phyloP scores from a whole-genome alignment of 2,329 filamentous ascomycete genomes.

The Thermothelomyces thermophilus region DNA sequence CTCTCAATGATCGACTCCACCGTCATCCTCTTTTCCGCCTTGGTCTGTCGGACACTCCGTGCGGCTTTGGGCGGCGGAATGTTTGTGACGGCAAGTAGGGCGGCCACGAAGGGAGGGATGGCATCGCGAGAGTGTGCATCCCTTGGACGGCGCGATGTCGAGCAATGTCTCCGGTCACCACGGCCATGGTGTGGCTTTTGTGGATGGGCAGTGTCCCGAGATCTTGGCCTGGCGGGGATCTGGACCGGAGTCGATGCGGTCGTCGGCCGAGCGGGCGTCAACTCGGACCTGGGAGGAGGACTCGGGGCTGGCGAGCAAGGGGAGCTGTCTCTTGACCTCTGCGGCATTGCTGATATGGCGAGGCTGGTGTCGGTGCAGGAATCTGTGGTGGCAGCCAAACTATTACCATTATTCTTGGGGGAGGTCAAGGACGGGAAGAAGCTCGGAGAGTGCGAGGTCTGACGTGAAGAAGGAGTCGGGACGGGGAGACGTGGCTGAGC shows the following conservation, averaged over 20 bases:
- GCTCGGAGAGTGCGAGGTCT: conserved; percentile 15
- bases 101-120: conserved; percentile 53
- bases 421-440: conserved; percentile 9
- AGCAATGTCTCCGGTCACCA: conserved; percentile 32
- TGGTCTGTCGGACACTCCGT: conserved; percentile 29
- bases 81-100: conserved; percentile 54
- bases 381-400: conserved; percentile 10
- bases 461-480: conserved; percentile 9
- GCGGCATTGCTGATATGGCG: conserved; percentile 25
- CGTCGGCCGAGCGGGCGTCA: conserved; percentile 31
- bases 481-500: conserved; percentile 1
- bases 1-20: conserved; percentile 51
- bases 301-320: conserved; percentile 23
- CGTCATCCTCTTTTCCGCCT: conserved; percentile 39
- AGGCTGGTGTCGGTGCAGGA: conserved; percentile 20
- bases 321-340: conserved; percentile 26
- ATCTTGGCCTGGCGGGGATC: conserved; percentile 43
- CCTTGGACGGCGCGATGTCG: conserved; percentile 29
- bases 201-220: conserved; percentile 31
- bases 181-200: conserved; percentile 34
- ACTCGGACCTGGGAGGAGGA: conserved; percentile 27
- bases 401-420: conserved; percentile 30
- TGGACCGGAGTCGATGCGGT: conserved; percentile 47
- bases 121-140: conserved; percentile 46
- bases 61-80: conserved; percentile 46